Conservation (phyloP, 192 early-diverging fungal species). For the Paraglomus occultum region DNA sequence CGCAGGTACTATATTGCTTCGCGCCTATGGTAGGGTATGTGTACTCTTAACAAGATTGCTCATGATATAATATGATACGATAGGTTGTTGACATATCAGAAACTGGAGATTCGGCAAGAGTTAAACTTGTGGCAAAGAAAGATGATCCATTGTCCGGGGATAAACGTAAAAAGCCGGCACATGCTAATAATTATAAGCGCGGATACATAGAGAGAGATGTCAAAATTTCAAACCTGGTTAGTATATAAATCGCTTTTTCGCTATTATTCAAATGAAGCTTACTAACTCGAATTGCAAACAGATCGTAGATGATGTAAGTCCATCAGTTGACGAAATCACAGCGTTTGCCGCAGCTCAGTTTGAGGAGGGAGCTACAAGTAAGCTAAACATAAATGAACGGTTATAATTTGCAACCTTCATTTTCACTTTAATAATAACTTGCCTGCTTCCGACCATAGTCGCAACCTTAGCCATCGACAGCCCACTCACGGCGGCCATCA, state of each 20-base stretch:
- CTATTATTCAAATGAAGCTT: not conserved
- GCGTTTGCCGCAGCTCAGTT: constrained; percentile 73
- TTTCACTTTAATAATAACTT: not conserved
- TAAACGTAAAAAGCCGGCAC: constrained; percentile 7
- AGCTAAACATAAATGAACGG: too few species aligned
- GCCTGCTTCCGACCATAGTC: constrained; percentile 33
- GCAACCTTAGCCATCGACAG: constrained; percentile 42
- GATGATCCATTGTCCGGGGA: constrained; percentile 64
- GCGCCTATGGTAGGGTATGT: not conserved
- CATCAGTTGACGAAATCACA: constrained; percentile 91
- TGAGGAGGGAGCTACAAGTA: constrained; percentile 60
- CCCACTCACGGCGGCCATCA: constrained; percentile 48
- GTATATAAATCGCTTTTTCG: not conserved
- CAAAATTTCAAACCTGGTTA: constrained; percentile 58
- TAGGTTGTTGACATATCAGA: constrained; percentile 62
- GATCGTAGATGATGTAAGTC: constrained; percentile 70
- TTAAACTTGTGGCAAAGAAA: constrained; percentile 69
- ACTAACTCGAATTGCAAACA: not conserved
- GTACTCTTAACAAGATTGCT: not conserved
- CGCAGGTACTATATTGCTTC: constrained; percentile 58
- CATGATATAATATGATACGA: not conserved
- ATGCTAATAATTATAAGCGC: constrained; percentile 55
- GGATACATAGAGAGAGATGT: constrained; percentile 88
- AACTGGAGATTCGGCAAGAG: constrained; percentile 59
- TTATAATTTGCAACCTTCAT: too few species aligned